Conservation (phyloP, 495 filamentous ascomycete genomes). For the Stereocaulon alpinum region DNA sequence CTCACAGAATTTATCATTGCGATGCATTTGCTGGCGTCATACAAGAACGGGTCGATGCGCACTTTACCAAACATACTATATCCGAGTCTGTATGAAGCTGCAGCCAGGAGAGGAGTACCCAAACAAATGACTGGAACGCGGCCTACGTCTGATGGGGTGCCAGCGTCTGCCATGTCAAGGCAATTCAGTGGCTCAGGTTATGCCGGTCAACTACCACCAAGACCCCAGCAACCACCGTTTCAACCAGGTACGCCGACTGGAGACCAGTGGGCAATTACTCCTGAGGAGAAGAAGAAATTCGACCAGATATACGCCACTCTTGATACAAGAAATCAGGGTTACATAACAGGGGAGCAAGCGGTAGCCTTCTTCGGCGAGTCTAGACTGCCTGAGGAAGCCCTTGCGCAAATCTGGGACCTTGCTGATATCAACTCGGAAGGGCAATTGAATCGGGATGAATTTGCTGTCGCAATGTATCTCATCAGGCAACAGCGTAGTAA, state of each 20-base stretch:
- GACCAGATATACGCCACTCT: conserved; percentile 74
- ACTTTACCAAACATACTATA: conserved; percentile 75
- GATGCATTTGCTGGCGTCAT: conserved; percentile 91
- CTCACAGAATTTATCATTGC: conserved; percentile 92
- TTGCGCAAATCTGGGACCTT: conserved; percentile 96
- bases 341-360: conserved; percentile 90
- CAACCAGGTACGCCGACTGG: conserved; percentile 55
- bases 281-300: conserved; percentile 75
- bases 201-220: conserved; percentile 44
- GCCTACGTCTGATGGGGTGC: conserved; percentile 30
- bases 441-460: conserved; percentile 75
- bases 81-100: conserved; percentile 82
- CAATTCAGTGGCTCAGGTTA: conserved; percentile 58
- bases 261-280: conserved; percentile 69
- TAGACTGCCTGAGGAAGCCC: conserved; percentile 72
- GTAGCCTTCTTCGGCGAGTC: conserved; percentile 90
- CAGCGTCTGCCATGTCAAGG: conserved; percentile 53
- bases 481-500: conserved; percentile 78
- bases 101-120: conserved; percentile 52
- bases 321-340: conserved; percentile 66
- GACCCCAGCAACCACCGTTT: conserved; percentile 43
- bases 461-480: conserved; percentile 95
- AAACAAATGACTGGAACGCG: conserved; percentile 39
- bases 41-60: conserved; percentile 69
- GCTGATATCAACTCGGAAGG: conserved; percentile 90